Percentiles rank a stretch among this genome's conserved stretches.
Conservation (phyloP, 805 yeast species). For the Candida multigemmis region DNA sequence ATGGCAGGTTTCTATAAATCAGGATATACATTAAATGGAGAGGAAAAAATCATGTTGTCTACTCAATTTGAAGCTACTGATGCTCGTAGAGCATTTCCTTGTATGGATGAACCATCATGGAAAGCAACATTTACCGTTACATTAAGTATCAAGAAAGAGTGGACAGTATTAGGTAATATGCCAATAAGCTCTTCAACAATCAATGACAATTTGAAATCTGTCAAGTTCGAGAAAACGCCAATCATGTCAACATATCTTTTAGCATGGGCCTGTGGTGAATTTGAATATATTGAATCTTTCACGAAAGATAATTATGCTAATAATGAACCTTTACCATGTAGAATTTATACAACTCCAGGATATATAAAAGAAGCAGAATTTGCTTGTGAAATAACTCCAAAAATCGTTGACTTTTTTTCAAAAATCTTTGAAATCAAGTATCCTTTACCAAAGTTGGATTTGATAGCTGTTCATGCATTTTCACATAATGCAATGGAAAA, state of each 20-base stretch:
- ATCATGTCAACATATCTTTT: slow-evolving; percentile 47
- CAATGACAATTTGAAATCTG: slow-evolving; percentile 11
- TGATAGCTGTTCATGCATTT: slow-evolving; percentile 71
- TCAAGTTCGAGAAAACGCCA: slow-evolving; percentile 39
- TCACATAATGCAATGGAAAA: slow-evolving; percentile 89
- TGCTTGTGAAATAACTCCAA: slow-evolving; percentile 40
- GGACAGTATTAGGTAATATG: slow-evolving; percentile 40
- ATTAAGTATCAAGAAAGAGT: slow-evolving; percentile 17
- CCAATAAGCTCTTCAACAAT: slow-evolving; percentile 16
- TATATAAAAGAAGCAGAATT: slow-evolving; percentile 36
- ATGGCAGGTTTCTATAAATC: slow-evolving; percentile 52
- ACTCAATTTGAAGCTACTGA: slow-evolving; percentile 56
- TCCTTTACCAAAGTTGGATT: slow-evolving; percentile 75
- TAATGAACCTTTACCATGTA: slow-evolving; percentile 36
- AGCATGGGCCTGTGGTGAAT: slow-evolving; percentile 53
- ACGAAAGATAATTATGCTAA: slow-evolving; percentile 28
- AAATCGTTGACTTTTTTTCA: slow-evolving; percentile 42
- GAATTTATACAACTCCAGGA: slow-evolving; percentile 46
- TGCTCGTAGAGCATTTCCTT: slow-evolving; percentile 51
- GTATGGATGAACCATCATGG: slow-evolving; percentile 46
- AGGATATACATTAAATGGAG: slow-evolving; percentile 29
- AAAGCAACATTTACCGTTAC: slow-evolving; percentile 49
- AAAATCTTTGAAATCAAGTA: slow-evolving; percentile 43
- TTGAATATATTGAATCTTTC: slow-evolving; percentile 41
- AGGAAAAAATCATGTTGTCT: slow-evolving; percentile 30